Percentiles rank a stretch among this genome's conserved stretches.
phyloP scores from a whole-genome alignment of 2,329 filamentous ascomycete genomes.

The Nigrospora sphaerica region DNA sequence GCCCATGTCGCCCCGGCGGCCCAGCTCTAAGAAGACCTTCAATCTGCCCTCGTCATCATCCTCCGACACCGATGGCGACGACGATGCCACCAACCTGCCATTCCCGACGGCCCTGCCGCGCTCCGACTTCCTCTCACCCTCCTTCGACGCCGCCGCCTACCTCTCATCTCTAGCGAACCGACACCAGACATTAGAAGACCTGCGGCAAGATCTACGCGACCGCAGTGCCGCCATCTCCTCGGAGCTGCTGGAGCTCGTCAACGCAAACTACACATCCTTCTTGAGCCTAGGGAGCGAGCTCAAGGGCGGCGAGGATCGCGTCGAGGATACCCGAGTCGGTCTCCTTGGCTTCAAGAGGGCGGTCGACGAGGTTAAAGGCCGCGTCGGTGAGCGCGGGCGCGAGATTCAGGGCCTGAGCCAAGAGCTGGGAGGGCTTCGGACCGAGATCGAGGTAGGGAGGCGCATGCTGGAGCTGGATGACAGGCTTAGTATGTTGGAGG shows the following conservation, averaged over 20 bases:
- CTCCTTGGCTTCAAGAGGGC: slow-evolving; percentile 80
- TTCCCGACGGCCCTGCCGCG: slow-evolving; percentile 83
- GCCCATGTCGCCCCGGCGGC: slow-evolving; percentile 20
- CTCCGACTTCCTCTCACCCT: slow-evolving; percentile 67
- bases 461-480: slow-evolving; percentile 63
- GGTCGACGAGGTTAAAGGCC: slow-evolving; percentile 63
- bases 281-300: slow-evolving; percentile 75
- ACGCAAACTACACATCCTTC: slow-evolving; percentile 90
- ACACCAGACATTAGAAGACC: slow-evolving; percentile 92
- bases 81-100: slow-evolving; percentile 68
- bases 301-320: slow-evolving; percentile 80
- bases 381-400: slow-evolving; percentile 54
- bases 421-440: slow-evolving; percentile 60
- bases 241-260: slow-evolving; percentile 90
- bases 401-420: slow-evolving; percentile 56
- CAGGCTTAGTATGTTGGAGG: slow-evolving; percentile 56
- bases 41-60: slow-evolving; percentile 33
- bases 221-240: slow-evolving; percentile 72
- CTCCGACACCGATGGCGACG: slow-evolving; percentile 19
- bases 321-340: slow-evolving; percentile 84
- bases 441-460: slow-evolving; percentile 53
- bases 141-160: slow-evolving; percentile 76
- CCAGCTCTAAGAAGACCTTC: slow-evolving; percentile 28
- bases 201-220: slow-evolving; percentile 78
- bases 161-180: slow-evolving; percentile 74